These are phyloP conservation scores for Fragaria ananassa DNA, from an alignment of 306 rosid species.

Conservation along the genomic window DNA sequence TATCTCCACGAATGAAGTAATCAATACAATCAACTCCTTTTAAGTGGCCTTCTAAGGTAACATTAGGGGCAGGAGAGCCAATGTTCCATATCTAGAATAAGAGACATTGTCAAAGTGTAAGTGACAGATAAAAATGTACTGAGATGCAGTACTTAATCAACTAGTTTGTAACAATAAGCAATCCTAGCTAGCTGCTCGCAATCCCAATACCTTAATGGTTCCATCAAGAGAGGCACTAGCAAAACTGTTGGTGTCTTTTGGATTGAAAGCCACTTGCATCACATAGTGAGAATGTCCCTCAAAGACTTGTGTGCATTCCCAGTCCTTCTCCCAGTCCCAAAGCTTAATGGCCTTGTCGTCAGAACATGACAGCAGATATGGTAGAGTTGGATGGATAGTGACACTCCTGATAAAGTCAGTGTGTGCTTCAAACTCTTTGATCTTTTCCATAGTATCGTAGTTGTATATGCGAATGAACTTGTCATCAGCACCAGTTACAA, in stretches of 20 bases:
- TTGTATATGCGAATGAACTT: slow-evolving; percentile 43
- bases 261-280: slow-evolving; percentile 60
- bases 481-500: slow-evolving; percentile 50
- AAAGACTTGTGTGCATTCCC: slow-evolving; percentile 43
- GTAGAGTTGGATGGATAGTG: slow-evolving; percentile 51
- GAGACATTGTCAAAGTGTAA: neutral
- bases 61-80: slow-evolving; percentile 42
- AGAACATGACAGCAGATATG: slow-evolving; percentile 54
- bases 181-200: neutral
- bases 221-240: slow-evolving; percentile 60
- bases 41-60: slow-evolving; percentile 53
- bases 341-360: slow-evolving; percentile 51
- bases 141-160: neutral
- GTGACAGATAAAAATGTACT: neutral
- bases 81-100: slow-evolving; percentile 48
- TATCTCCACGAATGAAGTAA: slow-evolving; percentile 35
- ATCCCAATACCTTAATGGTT: slow-evolving; percentile 43
- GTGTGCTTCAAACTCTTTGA: slow-evolving; percentile 51
- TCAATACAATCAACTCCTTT: slow-evolving; percentile 58
- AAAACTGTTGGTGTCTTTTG: slow-evolving; percentile 34
- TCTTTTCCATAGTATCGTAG: slow-evolving; percentile 36
- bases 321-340: slow-evolving; percentile 61
- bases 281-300: slow-evolving; percentile 66
- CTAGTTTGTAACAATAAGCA: neutral
- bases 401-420: slow-evolving; percentile 55